Evolutionary conservation across 2,329 filamentous ascomycete genomes (phyloP).

Genomic region (Ophiostoma sp.): DNA sequence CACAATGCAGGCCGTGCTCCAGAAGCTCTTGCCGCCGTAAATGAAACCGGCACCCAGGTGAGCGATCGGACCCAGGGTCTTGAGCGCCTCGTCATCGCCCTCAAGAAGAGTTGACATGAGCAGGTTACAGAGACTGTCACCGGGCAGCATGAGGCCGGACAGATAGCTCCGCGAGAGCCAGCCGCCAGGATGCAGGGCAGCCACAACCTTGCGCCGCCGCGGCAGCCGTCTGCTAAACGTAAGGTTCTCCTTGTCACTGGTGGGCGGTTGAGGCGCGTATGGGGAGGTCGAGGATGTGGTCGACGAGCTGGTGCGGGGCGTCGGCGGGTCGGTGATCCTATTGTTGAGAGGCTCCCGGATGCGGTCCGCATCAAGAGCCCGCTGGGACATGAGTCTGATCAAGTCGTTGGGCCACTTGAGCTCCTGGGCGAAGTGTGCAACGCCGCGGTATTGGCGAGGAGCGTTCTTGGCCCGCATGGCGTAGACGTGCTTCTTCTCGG

Average conservation of each 20-base stretch:
- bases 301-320: conserved; percentile 31
- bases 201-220: conserved; percentile 56
- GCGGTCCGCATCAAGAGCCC: background rate
- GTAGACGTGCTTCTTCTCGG: conserved; percentile 42
- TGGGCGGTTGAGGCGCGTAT: background rate
- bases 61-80: conserved; percentile 59
- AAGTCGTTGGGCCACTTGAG: conserved; percentile 60
- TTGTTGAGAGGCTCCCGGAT: conserved; percentile 41
- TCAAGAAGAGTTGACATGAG: conserved; percentile 67
- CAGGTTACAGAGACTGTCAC: conserved; percentile 62
- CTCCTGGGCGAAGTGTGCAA: conserved; percentile 64
- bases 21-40: conserved; percentile 65
- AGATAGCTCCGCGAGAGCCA: conserved; percentile 70
- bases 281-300: conserved; percentile 26
- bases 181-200: conserved; percentile 58
- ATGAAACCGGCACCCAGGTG: conserved; percentile 66
- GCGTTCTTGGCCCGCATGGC: conserved; percentile 57
- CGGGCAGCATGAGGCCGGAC: conserved; percentile 64
- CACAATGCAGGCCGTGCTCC: conserved; percentile 66
- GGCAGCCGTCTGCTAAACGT: conserved; percentile 39
- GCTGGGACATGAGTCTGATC: conserved; percentile 5
- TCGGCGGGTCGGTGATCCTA: conserved; percentile 39
- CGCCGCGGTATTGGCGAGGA: conserved; percentile 59
- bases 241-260: conserved; percentile 28
- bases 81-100: conserved; percentile 61